Conservation (phyloP, 2,329 filamentous ascomycete species). For the Penicillium hesseltinei region DNA sequence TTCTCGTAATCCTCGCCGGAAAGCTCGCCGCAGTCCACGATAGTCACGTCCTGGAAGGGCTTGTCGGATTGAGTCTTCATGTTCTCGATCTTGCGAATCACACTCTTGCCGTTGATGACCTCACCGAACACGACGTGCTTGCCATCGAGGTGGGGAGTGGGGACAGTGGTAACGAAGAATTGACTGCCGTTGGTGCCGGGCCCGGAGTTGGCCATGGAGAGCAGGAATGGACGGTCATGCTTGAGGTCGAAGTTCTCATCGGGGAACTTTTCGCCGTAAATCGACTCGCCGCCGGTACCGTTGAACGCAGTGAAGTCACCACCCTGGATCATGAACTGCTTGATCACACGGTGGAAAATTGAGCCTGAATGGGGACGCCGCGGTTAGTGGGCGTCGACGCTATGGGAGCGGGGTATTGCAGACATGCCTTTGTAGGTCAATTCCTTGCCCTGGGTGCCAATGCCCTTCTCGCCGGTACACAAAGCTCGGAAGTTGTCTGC, state of each 20-base stretch:
- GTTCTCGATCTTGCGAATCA: constrained; percentile 88
- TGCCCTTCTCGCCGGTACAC: constrained; percentile 91
- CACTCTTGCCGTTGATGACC: constrained; percentile 86
- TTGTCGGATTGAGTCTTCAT: constrained; percentile 75
- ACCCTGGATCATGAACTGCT: constrained; percentile 98
- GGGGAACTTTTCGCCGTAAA: constrained; percentile 95
- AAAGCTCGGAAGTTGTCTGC: constrained; percentile 94
- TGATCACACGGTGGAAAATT: constrained; percentile 93
- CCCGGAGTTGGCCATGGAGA: constrained; percentile 98
- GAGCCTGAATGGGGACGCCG: constrained; percentile 55
- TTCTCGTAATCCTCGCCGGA: constrained; percentile 66
- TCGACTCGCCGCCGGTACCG: constrained; percentile 93
- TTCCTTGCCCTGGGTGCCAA: constrained; percentile 75
- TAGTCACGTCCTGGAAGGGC: constrained; percentile 68
- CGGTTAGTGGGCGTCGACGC: constrained; percentile 1
- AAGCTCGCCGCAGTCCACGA: constrained; percentile 84
- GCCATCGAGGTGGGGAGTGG: constrained; percentile 89
- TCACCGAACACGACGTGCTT: constrained; percentile 99
- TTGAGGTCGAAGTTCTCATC: constrained; percentile 93
- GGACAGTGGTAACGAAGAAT: constrained; percentile 95
- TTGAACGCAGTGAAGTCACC: constrained; percentile 95
- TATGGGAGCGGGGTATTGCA: not conserved
- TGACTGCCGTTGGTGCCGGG: constrained; percentile 95
- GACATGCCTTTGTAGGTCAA: constrained; percentile 77
- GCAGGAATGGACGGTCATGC: constrained; percentile 87